Evolutionary conservation across 2,329 filamentous ascomycete genomes (phyloP), one percentile per base, ranked within the genome.

Genomic region (Biscogniauxia sp.): DNA sequence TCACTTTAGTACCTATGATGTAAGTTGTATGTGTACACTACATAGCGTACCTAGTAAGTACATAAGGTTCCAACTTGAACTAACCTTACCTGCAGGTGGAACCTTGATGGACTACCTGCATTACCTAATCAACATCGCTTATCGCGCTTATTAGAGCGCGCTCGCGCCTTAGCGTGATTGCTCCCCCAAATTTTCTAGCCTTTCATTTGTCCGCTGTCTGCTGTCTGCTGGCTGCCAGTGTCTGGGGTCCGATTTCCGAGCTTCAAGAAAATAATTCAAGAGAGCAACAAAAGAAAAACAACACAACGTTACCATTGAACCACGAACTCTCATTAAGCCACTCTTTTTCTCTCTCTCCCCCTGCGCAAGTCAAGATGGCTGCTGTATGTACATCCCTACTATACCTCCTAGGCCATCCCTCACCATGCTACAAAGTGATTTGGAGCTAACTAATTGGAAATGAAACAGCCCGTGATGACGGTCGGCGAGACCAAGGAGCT

Each of bases 401-500:
- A 17, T 20, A 41, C 20, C 28, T 20, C 9, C 19, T 41, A 51
- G 15, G 51, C 51, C 28, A 2, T 6, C 37, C 37, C 37, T 15
- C 13, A 2, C 37, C 4, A 45, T 45, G 37, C 37, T 45, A 45
- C 11, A 13, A 45, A 45, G 15, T 5, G 57, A n/a, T 51, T 20
- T 55, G 45, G 54, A 62, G 59, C 59, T 65, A 45, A 69, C 68
- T 13, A 45, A 62, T 64, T 56, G 57, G 57, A 59, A 59, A 57
- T 55, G 23, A 60, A 63, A 54, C 67, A 87, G 84, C 83, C 82
- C 67, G 81, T 87, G 64, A 79, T 87, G 74, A 98, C 95, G 71
- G 88, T 98, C 76, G 91, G 93, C 74, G 94, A 98, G 84, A 91
- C 87, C 78, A 97, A 95, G 80, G 94, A 98, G 85, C 89, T 98